Evolutionary conservation across 2,329 filamentous ascomycete genomes (phyloP), one percentile per base, ranked within the genome.

Genomic region (Ophiostoma himal-ulmi): DNA sequence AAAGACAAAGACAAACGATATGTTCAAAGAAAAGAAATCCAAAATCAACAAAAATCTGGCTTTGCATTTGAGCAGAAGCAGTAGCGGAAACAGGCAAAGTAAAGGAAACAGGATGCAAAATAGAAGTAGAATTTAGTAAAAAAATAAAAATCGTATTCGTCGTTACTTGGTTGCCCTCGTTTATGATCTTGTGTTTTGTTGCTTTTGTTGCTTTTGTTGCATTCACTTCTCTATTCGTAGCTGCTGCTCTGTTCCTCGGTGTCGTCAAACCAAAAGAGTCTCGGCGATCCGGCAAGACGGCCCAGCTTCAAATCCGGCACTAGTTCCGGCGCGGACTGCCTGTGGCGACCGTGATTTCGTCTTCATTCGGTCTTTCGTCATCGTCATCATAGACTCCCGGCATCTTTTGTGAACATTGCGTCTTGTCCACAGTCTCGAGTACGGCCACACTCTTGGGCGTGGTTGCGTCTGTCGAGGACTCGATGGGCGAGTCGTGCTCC

Each of bases 131-230:
- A 34, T 44, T 5, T 5, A 26, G 5, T 30, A 30, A 14, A 44
- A 30, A 64, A 37, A n/a, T 30, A 37, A 20, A 66, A 11, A 5
- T 64, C 6, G 60, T 64, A 26, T 41, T 39, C 6, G 44, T 68
- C 26, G 65, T 64, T 67, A 62, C 39, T 34, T 17, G 71, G 70
- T 72, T 72, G 71, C 70, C 71, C 71, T 68, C 36, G 69, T 66
- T 68, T 34, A 60, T 26, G 36, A 48, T 60, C 66, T 41, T 70
- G 60, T 8, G 22, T 57, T 30, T 26, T 11, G 22, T 30, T 60
- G 22, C 54, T 60, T 17, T 60, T 57, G 52, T 13, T 60, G 13
- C 26, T 39, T 48, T 52, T 13, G 20, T 68, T 22, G 57, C 44
- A 30, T 30, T 30, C 30, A 3, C 30, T 30, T 30, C 30, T 30